phyloP scores from a whole-genome alignment of 106 monocot genomes.

The Platanthera guangdongensis region DNA sequence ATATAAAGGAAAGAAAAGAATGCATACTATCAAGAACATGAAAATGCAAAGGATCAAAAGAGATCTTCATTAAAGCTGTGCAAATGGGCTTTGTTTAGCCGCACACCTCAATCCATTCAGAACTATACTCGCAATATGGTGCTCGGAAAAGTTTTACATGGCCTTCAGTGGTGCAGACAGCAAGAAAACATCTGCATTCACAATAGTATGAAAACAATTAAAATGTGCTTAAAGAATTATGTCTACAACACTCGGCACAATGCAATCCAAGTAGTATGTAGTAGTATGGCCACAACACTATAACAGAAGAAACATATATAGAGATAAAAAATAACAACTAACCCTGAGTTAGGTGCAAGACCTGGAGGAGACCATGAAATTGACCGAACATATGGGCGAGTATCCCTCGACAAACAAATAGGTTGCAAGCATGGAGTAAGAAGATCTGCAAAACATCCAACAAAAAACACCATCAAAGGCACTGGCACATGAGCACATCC shows the following conservation, averaged over 20 bases:
- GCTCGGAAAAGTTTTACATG: conserved; percentile 70
- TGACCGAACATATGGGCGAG: conserved; percentile 68
- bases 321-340: not conserved
- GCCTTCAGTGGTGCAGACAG: conserved; percentile 80
- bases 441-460: conserved; percentile 42
- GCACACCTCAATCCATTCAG: conserved; percentile 87
- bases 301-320: not conserved
- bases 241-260: not conserved
- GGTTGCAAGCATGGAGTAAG: conserved; percentile 46
- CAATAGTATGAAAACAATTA: not conserved
- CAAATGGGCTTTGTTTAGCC: not conserved
- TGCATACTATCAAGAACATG: not conserved
- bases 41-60: not conserved
- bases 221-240: not conserved
- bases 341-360: conserved; percentile 76
- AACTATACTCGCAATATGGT: conserved; percentile 59
- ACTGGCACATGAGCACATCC: not conserved
- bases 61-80: not conserved
- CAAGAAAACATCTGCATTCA: conserved; percentile 66
- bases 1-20: not conserved
- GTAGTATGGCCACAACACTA: not conserved
- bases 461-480: not conserved
- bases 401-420: conserved; percentile 47
- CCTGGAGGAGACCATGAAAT: conserved; percentile 89
- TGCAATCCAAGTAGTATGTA: not conserved